These are phyloP conservation scores for Senecio squalidus DNA, from an alignment of 140 eudicot genomes.

Conservation along the genomic window DNA sequence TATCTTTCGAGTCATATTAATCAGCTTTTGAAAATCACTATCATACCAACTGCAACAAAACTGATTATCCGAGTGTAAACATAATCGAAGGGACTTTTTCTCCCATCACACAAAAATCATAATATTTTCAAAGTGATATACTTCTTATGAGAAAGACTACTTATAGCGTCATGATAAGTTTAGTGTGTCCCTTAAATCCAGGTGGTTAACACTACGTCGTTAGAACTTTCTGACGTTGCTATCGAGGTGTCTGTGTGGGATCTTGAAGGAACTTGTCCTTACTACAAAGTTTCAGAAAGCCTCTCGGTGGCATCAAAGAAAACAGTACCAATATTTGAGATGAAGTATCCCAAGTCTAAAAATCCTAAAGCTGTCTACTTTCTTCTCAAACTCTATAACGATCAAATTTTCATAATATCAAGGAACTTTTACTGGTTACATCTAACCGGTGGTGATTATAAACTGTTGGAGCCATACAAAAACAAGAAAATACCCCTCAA, in stretches of 20 bases:
- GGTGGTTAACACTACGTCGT: slow-evolving; percentile 89
- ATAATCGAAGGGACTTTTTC: too few species aligned
- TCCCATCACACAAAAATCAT: too few species aligned
- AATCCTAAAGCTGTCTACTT: slow-evolving; percentile 71
- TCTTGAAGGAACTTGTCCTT: slow-evolving; percentile 78
- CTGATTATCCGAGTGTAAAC: too few species aligned
- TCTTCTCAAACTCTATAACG: slow-evolving; percentile 71
- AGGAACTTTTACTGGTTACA: slow-evolving; percentile 95
- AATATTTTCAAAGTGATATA: too few species aligned
- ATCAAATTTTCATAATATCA: slow-evolving; percentile 63
- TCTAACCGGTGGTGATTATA: slow-evolving; percentile 67
- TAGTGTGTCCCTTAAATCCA: slow-evolving; percentile 21
- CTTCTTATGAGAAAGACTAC: too few species aligned
- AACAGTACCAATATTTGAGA: slow-evolving; percentile 53
- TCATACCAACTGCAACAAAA: too few species aligned
- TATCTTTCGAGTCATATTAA: too few species aligned
- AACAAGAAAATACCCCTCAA: slow-evolving; percentile 60
- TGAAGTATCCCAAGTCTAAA: slow-evolving; percentile 80
- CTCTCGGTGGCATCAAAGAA: slow-evolving; percentile 61
- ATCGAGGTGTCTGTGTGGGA: slow-evolving; percentile 95
- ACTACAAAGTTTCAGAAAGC: slow-evolving; percentile 58
- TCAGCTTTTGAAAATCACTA: too few species aligned
- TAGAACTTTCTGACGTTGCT: slow-evolving; percentile 57
- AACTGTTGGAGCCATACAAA: slow-evolving; percentile 69
- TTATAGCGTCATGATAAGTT: neutral